These are phyloP conservation scores for Gossypium gossypioides DNA, from an alignment of 441 rosid genomes.

Conservation along the genomic window DNA sequence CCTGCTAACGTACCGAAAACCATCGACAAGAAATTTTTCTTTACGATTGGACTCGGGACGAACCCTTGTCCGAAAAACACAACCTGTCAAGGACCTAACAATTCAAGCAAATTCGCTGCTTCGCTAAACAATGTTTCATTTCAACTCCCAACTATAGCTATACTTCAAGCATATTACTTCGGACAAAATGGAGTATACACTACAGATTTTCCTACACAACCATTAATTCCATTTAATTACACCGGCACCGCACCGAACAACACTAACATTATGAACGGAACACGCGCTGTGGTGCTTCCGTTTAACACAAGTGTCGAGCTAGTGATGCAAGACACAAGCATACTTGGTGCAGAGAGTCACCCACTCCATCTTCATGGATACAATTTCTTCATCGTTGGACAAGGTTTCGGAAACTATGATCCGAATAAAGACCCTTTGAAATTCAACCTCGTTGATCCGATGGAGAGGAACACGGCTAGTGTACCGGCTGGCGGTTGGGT, in stretches of 20 bases:
- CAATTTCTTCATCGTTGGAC: conserved; percentile 28
- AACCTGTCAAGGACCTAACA: conserved; percentile 29
- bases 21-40: conserved; percentile 23
- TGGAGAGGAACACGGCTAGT: conserved; percentile 26
- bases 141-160: conserved; percentile 18
- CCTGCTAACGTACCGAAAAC: conserved; percentile 28
- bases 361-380: conserved; percentile 30
- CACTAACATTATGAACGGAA: conserved; percentile 19
- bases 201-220: conserved; percentile 25
- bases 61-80: conserved; percentile 22
- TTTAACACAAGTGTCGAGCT: conserved; percentile 29
- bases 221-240: conserved; percentile 25
- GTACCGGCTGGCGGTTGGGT: conserved; percentile 27
- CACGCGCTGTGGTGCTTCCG: conserved; percentile 17
- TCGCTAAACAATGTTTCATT: conserved; percentile 26
- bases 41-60: conserved; percentile 24
- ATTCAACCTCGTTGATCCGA: conserved; percentile 29
- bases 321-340: conserved; percentile 30
- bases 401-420: conserved; percentile 26
- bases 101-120: conserved; percentile 26
- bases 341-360: conserved; percentile 29
- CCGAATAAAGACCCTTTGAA: conserved; percentile 22
- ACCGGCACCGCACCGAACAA: conserved; percentile 28
- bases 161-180: conserved; percentile 25
- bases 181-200: conserved; percentile 27